Base-by-base conservation (phyloP, 805 yeast genomes). In the Candida tammaniensis region DNA sequence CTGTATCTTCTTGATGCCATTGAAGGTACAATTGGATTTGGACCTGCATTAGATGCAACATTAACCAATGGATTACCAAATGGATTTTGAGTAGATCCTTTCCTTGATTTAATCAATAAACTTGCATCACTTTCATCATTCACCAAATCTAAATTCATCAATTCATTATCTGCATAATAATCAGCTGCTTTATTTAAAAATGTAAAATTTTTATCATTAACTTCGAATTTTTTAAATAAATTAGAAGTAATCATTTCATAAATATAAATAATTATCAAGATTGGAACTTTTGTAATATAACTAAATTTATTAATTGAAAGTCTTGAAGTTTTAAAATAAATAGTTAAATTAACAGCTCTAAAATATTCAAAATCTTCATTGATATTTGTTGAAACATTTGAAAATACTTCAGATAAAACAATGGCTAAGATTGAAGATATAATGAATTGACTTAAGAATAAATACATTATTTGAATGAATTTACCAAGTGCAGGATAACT, bases 361-460 rank as follows among this genome's bases (percentile, higher is more conserved):
- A 62, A 59, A 33, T 62, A 66, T 42, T 64, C 59, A 35, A 66
- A 64, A 36, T 66, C 70, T 38, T 64, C 68, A 30, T 57, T 55
- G 38, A 59, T 59, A 15, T 55, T 47, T n/a, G 39, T 40, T 16
- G 58, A 52, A 5, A 65, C 58, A 30, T 55, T 58, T 14, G 59
- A 54, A 46, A 65, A 65, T 3, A 64, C 63, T 26, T 62, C 60
- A 24, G 69, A 70, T 42, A 76, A 55, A 0, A 75, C 78, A 30
- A 78, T 76, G 7, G 78, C 77, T 17, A 76, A 60, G 31, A 76
- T 74, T 4, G 80, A 72, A 17, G 75, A 61, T 14, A 76, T 68
- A 24, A 76, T 69, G 48, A 76, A 76, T 38, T 76, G 80, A 33
- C 73, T 70, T 42, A 75, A 59, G 40, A 74, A 74, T 17, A 76